Percentiles rank a stretch among this genome's conserved stretches.
phyloP scores from a whole-genome alignment of 2,329 filamentous ascomycete genomes.

The Thelonectria rubi region DNA sequence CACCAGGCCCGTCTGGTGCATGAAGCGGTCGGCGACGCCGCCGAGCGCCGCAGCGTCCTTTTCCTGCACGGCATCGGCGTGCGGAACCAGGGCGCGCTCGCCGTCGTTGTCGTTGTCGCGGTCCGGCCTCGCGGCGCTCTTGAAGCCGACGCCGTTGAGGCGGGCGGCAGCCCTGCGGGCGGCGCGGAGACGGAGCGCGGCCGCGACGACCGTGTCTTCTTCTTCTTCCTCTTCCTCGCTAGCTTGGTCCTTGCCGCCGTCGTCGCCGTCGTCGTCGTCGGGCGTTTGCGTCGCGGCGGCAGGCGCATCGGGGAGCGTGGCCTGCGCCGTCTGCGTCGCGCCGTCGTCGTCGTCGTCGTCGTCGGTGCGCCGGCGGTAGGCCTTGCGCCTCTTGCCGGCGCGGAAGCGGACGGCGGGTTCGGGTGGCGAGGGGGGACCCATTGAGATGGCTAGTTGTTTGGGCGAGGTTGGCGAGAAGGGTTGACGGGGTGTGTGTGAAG shows the following conservation, averaged over 20 bases:
- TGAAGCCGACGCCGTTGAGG: conserved; percentile 66
- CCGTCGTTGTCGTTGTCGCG: conserved; percentile 15
- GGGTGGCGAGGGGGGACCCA: conserved; percentile 32
- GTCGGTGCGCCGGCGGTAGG: conserved; percentile 61
- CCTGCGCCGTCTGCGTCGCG: background rate
- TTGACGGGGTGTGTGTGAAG: too few relatives aligned
- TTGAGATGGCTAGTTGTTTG: conserved; percentile 11
- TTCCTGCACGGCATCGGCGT: conserved; percentile 42
- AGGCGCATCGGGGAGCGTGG: conserved; percentile 15
- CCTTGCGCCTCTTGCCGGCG: conserved; percentile 67
- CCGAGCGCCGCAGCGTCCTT: conserved; percentile 25
- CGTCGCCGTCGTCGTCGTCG: conserved; percentile 22
- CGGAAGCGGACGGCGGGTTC: conserved; percentile 60
- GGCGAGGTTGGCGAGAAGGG: conserved; percentile 1
- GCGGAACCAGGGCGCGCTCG: conserved; percentile 47
- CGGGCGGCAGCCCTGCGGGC: conserved; percentile 54
- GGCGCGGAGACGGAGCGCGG: conserved; percentile 64
- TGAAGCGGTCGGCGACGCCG: conserved; percentile 64
- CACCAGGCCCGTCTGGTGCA: conserved; percentile 74
- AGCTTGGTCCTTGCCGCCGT: background rate
- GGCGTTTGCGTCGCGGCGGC: conserved; percentile 5
- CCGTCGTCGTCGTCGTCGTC: conserved; percentile 32
- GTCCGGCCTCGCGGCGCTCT: conserved; percentile 43
- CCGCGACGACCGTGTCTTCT: conserved; percentile 46
- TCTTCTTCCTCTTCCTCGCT: too few relatives aligned